A percentile compares a stretch with the other conserved stretches of the same genome.
These are phyloP conservation scores for Penicillium daleae DNA, from an alignment of 495 filamentous ascomycete genomes.

Conservation along the genomic window DNA sequence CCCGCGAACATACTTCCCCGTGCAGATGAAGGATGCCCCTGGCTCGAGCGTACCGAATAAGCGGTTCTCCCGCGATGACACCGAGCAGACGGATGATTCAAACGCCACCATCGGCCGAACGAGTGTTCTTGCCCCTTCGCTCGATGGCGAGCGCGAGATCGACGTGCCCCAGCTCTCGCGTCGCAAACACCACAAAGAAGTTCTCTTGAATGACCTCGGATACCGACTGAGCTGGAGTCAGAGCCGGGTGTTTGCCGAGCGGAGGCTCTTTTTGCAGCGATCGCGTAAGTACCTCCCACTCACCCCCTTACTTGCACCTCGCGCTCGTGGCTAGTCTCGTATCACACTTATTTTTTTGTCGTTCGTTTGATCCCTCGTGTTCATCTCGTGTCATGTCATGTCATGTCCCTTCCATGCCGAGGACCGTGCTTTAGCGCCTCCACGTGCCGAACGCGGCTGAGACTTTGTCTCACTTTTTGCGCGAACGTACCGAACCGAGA, in stretches of 20 bases:
- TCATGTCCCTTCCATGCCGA: background rate
- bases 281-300: slow-evolving; percentile 79
- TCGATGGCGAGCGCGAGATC: slow-evolving; percentile 74
- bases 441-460: slow-evolving; percentile 13
- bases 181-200: slow-evolving; percentile 72
- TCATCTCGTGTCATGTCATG: background rate
- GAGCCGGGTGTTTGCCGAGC: slow-evolving; percentile 80
- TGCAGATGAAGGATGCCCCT: slow-evolving; percentile 81
- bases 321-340: background rate
- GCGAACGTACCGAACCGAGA: background rate
- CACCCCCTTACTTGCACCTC: background rate
- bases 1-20: slow-evolving; percentile 85
- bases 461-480: slow-evolving; percentile 5
- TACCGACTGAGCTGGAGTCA: slow-evolving; percentile 96
- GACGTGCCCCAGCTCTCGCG: slow-evolving; percentile 72
- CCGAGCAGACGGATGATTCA: slow-evolving; percentile 58
- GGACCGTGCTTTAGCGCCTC: background rate
- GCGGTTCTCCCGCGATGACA: slow-evolving; percentile 67
- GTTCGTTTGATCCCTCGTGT: background rate
- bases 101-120: slow-evolving; percentile 53
- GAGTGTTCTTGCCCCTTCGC: slow-evolving; percentile 70
- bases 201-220: slow-evolving; percentile 86
- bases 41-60: slow-evolving; percentile 62
- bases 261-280: slow-evolving; percentile 88
- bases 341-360: slow-evolving; percentile 5